A percentile compares a stretch with the other conserved stretches of the same genome.
phyloP scores from a whole-genome alignment of 257 asterid species.

The Verbascum thapsus region DNA sequence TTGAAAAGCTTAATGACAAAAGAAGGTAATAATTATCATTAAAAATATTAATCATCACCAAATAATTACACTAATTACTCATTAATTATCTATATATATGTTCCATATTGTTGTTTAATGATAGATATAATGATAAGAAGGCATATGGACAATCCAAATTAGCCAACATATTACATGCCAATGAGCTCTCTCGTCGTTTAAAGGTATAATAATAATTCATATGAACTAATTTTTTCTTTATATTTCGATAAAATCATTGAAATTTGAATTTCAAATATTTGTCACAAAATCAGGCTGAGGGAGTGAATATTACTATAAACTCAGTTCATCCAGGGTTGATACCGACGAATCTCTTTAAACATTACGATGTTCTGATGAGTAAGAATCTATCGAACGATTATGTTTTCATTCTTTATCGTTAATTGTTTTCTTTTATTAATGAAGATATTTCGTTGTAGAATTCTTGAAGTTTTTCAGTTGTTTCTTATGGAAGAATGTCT shows the following conservation, averaged over 20 bases:
- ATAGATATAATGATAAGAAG: conserved; percentile 62
- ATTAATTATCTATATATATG: background rate
- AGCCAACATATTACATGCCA: conserved; percentile 72
- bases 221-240: too few species aligned
- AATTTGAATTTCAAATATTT: background rate
- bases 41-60: background rate
- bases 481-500: conserved; percentile 68
- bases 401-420: too few species aligned
- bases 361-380: conserved; percentile 54
- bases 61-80: background rate
- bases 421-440: too few species aligned
- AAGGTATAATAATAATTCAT: conserved; percentile 47
- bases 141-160: conserved; percentile 80
- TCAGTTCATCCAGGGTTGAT: conserved; percentile 84
- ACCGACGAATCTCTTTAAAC: conserved; percentile 71
- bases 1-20: conserved; percentile 49
- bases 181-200: conserved; percentile 57
- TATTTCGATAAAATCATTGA: too few species aligned
- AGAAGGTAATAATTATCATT: conserved; percentile 36
- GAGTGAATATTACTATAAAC: conserved; percentile 74
- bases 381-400: too few species aligned
- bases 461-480: conserved; percentile 44
- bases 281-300: conserved; percentile 56
- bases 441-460: conserved; percentile 37
- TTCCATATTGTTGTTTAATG: background rate